Conservation (phyloP, 148 eudicot genomes). For the Dysphania ambrosioides region DNA sequence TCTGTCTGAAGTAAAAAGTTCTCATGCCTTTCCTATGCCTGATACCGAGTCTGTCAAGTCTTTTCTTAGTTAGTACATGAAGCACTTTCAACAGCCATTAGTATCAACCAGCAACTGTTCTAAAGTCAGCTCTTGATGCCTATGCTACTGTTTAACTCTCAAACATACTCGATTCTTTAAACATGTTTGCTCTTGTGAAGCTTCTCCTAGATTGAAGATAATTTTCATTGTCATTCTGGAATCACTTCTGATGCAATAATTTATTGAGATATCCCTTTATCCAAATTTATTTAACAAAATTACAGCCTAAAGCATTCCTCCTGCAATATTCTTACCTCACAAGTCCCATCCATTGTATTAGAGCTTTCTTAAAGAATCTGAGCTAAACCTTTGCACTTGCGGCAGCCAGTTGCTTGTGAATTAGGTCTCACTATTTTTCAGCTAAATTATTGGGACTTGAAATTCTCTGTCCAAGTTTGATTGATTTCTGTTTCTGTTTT, state of each 20-base stretch:
- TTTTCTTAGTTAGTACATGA: background rate
- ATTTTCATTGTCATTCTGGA: background rate
- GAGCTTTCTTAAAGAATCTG: background rate
- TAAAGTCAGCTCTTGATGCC: background rate
- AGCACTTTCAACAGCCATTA: background rate
- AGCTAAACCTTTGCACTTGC: background rate
- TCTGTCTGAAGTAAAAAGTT: background rate
- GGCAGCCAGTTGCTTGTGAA: background rate
- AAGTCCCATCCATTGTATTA: too few relatives aligned
- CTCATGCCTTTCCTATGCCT: background rate
- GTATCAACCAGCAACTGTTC: background rate
- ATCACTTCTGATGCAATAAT: background rate
- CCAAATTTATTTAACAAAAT: background rate
- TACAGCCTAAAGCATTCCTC: background rate
- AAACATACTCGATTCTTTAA: background rate
- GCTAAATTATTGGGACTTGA: background rate
- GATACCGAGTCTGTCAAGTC: background rate
- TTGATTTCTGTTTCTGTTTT: background rate
- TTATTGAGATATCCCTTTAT: background rate
- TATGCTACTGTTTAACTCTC: background rate
- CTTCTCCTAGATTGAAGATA: background rate
- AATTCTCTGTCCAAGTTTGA: background rate
- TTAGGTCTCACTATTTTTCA: background rate
- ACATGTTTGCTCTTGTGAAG: background rate
- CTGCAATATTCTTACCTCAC: background rate